phyloP scores from a whole-genome alignment of 495 filamentous ascomycete genomes.

The Penicillium steckii region DNA sequence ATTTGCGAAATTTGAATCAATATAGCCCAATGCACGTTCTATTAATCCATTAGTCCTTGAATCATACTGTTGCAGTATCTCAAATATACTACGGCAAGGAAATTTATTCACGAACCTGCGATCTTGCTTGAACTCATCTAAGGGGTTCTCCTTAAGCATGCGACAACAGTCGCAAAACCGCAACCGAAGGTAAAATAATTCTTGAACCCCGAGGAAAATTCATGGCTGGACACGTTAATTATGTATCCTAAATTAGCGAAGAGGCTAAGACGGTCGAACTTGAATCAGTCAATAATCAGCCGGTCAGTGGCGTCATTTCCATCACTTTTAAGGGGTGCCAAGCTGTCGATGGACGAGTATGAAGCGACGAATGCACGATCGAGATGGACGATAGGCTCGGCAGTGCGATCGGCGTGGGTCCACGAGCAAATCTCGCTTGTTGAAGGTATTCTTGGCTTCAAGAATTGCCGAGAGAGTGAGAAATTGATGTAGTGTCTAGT shows the following conservation, averaged over 20 bases:
- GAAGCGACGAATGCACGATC: neutral
- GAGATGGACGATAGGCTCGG: neutral
- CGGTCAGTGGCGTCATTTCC: neutral
- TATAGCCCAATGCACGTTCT: slow-evolving; percentile 11
- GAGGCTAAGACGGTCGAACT: neutral
- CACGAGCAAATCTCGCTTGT: neutral
- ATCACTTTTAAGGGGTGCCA: neutral
- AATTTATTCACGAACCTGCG: neutral
- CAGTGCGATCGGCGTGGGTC: neutral
- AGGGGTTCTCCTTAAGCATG: too few species aligned
- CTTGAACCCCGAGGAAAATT: neutral
- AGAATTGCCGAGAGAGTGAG: neutral
- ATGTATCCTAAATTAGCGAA: neutral
- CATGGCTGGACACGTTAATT: neutral
- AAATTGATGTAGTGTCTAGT: too few species aligned
- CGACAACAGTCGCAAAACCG: neutral
- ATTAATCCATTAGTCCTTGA: neutral
- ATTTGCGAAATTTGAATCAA: slow-evolving; percentile 12
- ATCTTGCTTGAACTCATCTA: neutral
- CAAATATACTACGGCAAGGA: too few species aligned
- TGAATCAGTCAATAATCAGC: neutral
- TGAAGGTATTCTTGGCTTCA: neutral
- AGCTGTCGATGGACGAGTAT: neutral
- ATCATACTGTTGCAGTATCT: too few species aligned
- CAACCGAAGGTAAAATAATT: too few species aligned